phyloP scores from a whole-genome alignment of 208 protist genomes.

The Herpetomonas tarakana region DNA sequence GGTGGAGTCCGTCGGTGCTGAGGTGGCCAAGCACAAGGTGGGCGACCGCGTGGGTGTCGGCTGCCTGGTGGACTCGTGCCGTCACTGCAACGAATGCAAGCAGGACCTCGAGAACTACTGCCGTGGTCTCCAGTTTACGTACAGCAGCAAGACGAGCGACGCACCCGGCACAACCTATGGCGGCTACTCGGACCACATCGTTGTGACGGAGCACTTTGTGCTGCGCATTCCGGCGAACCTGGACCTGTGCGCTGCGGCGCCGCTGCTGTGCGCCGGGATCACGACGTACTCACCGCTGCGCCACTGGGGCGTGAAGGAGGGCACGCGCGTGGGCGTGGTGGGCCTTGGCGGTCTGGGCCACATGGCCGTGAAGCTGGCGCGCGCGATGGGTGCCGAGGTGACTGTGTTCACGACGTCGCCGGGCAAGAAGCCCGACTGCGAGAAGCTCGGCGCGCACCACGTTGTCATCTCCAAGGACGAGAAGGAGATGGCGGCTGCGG shows the following conservation, averaged over 20 bases:
- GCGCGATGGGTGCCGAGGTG: slow-evolving; percentile 81
- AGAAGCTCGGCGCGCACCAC: slow-evolving; percentile 65
- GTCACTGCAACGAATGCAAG: slow-evolving; percentile 55
- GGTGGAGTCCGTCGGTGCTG: slow-evolving; percentile 46
- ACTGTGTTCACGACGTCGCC: slow-evolving; percentile 77
- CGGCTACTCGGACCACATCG: slow-evolving; percentile 71
- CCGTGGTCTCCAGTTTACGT: slow-evolving; percentile 47
- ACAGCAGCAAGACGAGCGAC: slow-evolving; percentile 44
- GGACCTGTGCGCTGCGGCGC: slow-evolving; percentile 52
- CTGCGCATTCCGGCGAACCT: slow-evolving; percentile 66
- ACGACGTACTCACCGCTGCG: slow-evolving; percentile 83
- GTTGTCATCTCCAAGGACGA: slow-evolving; percentile 56
- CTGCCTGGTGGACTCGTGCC: slow-evolving; percentile 89
- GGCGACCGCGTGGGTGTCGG: slow-evolving; percentile 85
- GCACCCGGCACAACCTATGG: slow-evolving; percentile 38
- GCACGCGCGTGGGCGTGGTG: slow-evolving; percentile 66
- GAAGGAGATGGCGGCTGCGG: slow-evolving; percentile 41
- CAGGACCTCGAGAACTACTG: slow-evolving; percentile 77
- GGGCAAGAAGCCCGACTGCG: slow-evolving; percentile 53
- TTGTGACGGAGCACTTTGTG: slow-evolving; percentile 65
- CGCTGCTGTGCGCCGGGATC: slow-evolving; percentile 89
- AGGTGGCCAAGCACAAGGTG: slow-evolving; percentile 75
- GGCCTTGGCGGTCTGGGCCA: slow-evolving; percentile 89
- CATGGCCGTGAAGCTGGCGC: slow-evolving; percentile 85
- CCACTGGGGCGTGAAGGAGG: slow-evolving; percentile 58